Percentiles rank a stretch among this genome's conserved stretches.
Evolutionary conservation across 805 yeast species (phyloP).

Genomic region (Suhomyces kilbournensis): DNA sequence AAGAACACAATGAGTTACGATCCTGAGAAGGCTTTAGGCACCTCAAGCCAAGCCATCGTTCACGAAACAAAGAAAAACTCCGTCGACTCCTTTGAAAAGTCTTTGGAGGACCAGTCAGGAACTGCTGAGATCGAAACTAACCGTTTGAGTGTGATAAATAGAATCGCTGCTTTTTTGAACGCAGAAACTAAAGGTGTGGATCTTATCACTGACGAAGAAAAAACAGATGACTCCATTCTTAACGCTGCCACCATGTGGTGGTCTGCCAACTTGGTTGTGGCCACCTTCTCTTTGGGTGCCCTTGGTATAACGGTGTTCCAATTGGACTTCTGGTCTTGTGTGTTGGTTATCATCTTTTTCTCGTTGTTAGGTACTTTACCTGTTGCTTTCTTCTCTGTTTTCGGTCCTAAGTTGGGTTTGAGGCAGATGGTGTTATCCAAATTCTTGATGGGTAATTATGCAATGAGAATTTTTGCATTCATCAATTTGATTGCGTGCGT

Average conservation of each 20-base stretch:
- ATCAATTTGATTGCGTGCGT: slow-evolving; percentile 82
- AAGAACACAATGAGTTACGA: slow-evolving; percentile 7
- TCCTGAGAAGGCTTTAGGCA: slow-evolving; percentile 5
- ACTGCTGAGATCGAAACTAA: slow-evolving; percentile 24
- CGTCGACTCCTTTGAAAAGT: slow-evolving; percentile 23
- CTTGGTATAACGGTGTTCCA: slow-evolving; percentile 56
- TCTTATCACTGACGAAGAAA: slow-evolving; percentile 74
- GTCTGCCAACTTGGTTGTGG: slow-evolving; percentile 84
- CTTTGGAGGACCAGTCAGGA: slow-evolving; percentile 22
- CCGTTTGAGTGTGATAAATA: slow-evolving; percentile 27
- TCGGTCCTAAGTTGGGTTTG: slow-evolving; percentile 81
- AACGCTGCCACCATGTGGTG: slow-evolving; percentile 87
- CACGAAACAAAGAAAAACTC: slow-evolving; percentile 18
- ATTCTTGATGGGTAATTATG: slow-evolving; percentile 70
- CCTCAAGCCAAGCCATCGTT: not conserved
- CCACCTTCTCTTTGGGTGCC: slow-evolving; percentile 77
- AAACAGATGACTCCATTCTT: slow-evolving; percentile 61
- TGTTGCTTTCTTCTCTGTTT: slow-evolving; percentile 78
- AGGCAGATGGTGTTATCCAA: slow-evolving; percentile 85
- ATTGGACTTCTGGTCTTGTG: slow-evolving; percentile 71
- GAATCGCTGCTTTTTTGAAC: slow-evolving; percentile 32
- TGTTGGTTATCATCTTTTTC: slow-evolving; percentile 68
- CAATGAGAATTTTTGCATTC: slow-evolving; percentile 72
- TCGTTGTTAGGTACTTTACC: slow-evolving; percentile 68
- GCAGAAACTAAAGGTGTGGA: slow-evolving; percentile 72